Base-by-base conservation (phyloP, 352 stramenopile species). In the Globisporangium polare region DNA sequence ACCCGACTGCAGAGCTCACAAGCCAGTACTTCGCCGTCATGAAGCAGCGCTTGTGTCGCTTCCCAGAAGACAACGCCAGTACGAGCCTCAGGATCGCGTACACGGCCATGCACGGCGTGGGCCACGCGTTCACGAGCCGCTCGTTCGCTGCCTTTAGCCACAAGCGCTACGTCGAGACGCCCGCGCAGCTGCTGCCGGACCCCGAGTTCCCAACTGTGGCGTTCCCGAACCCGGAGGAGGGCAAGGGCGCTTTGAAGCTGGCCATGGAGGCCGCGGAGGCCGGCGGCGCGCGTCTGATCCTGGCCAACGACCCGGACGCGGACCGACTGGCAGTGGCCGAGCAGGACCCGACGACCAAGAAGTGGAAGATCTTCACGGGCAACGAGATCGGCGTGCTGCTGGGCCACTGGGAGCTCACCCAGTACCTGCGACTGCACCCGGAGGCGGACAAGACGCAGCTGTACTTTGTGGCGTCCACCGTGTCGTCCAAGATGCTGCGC, bases 181-280 rank as follows among this genome's bases (percentile, higher is more conserved):
- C 81, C 26, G 72, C 69, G 33, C 97, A 99, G 72, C 65, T 95
- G 52, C 66, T 95, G 37, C 95, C 97, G 1, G 96, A 99, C 78
- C 92, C 96, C 0, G 79, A 90, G 26, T 99, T 99, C 80, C 95
- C 96, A 8, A 99, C 96, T 9, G 84, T 99, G 26, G 73, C 86
- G 33, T 99, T 99, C 72, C 97, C 97, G 0, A 99, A 99, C 80
- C 97, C 97, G 6, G 97, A 99, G 73, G 97, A 99, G 72, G 89
- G 89, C 49, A 97, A 98, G 62, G 97, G 96, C n/a, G 96, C 96
- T n/a, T 69, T 99, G 15, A 74, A 98, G 65, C 66, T 98, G 49
- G 88, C 96, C 29, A 98, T 98, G 69, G 72, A 86, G 35, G 92
- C 90, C 62, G 94, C 96, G 3, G 75, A 91, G 24, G 71, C 85